phyloP scores from a whole-genome alignment of 192 early-diverging fungal genomes.

The Pilaira anomala region DNA sequence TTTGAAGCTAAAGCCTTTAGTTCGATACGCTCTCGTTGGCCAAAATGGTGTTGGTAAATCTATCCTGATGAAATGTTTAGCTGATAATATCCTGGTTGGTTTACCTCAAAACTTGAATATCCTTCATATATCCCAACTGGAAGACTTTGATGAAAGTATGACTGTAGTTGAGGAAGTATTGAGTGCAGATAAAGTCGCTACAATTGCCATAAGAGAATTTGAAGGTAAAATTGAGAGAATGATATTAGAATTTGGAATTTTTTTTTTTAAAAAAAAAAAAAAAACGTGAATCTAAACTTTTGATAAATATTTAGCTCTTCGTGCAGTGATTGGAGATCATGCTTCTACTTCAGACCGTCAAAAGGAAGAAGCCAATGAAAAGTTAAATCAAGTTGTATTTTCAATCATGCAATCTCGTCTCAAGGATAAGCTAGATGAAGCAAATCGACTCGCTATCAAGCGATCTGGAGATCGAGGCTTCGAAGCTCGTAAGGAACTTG shows the following conservation, averaged over 20 bases:
- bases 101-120: slow-evolving; percentile 79
- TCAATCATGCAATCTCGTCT: slow-evolving; percentile 41
- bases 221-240: no score
- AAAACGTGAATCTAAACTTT: no score
- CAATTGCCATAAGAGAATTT: slow-evolving; percentile 39
- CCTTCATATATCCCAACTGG: slow-evolving; percentile 81
- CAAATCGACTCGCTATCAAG: slow-evolving; percentile 57
- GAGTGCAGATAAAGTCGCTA: slow-evolving; percentile 56
- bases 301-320: no score
- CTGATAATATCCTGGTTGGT: slow-evolving; percentile 64
- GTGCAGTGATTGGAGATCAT: no score
- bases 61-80: slow-evolving; percentile 61
- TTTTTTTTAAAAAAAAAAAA: no score
- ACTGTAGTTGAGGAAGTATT: slow-evolving; percentile 64
- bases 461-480: slow-evolving; percentile 65
- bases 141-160: slow-evolving; percentile 48
- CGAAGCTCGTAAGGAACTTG: slow-evolving; percentile 53
- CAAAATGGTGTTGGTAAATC: slow-evolving; percentile 81
- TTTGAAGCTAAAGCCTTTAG: slow-evolving; percentile 71
- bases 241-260: no score
- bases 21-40: slow-evolving; percentile 76
- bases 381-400: slow-evolving; percentile 35
- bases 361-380: no score
- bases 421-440: slow-evolving; percentile 41
- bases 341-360: no score